A percentile compares a stretch with the other conserved stretches of the same genome.
Conservation (phyloP, 2,329 filamentous ascomycete genomes). For the Penicillium sp. region DNA sequence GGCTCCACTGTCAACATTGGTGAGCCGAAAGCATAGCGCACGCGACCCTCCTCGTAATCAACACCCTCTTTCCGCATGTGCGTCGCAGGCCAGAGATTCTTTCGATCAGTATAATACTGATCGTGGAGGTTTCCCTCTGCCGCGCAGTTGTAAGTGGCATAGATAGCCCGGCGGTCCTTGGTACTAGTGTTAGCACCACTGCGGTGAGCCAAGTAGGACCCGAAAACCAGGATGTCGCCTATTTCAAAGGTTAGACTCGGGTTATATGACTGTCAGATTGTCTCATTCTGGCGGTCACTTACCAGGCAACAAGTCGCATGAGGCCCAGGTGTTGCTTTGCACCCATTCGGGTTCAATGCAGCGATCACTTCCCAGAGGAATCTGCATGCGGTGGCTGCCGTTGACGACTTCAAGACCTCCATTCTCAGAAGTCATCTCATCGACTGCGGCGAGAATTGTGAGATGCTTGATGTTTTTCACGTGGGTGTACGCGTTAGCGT, state of each 20-base stretch:
- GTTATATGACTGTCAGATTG: background rate
- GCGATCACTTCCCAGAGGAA: conserved; percentile 36
- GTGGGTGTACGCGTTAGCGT: conserved; percentile 45
- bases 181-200: conserved; percentile 37
- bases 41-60: conserved; percentile 35
- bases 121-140: conserved; percentile 45
- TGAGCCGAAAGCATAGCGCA: conserved; percentile 39
- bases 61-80: conserved; percentile 39
- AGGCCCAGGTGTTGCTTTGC: conserved; percentile 34
- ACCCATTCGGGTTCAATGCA: conserved; percentile 40
- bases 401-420: conserved; percentile 44
- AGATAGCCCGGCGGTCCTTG: conserved; percentile 41
- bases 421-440: conserved; percentile 37
- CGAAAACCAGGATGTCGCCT: conserved; percentile 42
- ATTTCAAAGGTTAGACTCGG: background rate
- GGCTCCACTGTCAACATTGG: conserved; percentile 41
- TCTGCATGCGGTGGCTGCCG: conserved; percentile 38
- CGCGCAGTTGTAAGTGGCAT: conserved; percentile 46
- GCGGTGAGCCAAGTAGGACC: conserved; percentile 43
- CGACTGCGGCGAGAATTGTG: conserved; percentile 43
- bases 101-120: conserved; percentile 44
- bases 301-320: conserved; percentile 38
- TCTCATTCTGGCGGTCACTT: conserved; percentile 3
- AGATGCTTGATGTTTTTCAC: conserved; percentile 45
- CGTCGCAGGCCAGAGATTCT: conserved; percentile 43